Evolutionary conservation across 495 filamentous ascomycete species (phyloP), one percentile per base, ranked within the genome.

Genomic region (Polyplosphaeria fusca): DNA sequence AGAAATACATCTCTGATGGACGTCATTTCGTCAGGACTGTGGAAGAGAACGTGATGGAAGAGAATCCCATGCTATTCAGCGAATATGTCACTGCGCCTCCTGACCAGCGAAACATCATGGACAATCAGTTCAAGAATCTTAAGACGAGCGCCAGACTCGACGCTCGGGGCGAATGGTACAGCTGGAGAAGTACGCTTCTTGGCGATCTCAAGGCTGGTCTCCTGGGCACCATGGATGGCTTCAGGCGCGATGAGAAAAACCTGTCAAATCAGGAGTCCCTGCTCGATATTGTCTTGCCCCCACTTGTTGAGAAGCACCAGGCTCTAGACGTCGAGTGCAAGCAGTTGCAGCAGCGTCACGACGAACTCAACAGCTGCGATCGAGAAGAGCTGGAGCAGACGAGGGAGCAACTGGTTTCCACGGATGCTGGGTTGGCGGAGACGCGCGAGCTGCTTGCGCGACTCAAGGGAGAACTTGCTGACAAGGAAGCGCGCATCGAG

Each of bases 131-230:
- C 72, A 91, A 92, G 68, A 95, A 95, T 58, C 85, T 94, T 65
- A 96, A 96, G 74, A 94, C 89, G 0, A 85, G 96, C 68, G 87
- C 94, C 2, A 76, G 94, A 37, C 76, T 94, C 4, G 78, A 88
- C 12, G 96, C 91, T 73, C 95, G 95, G 68, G 89, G 83, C 32
- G 91, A 89, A 70, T 98, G 94, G 94, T 97, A 98, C 67, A 86
- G 91, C 66, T 98, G 94, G 94, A 87, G 94, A 27, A 90, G 87
- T 82, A 89, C 89, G 62, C 81, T 96, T 23, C 83, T 96, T 12
- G 84, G 87, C 20, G 89, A 88, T 4, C 76, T 97, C 18, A 87
- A 85, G 65, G 83, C 88, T 56, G 89, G 86, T 1, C 79, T 98
- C 1, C 67, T 86, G 28, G 83, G 82, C 32, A 90, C 88, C 38